Evolutionary conservation across 805 yeast species (phyloP).

Genomic region (Schwanniomyces sp.): DNA sequence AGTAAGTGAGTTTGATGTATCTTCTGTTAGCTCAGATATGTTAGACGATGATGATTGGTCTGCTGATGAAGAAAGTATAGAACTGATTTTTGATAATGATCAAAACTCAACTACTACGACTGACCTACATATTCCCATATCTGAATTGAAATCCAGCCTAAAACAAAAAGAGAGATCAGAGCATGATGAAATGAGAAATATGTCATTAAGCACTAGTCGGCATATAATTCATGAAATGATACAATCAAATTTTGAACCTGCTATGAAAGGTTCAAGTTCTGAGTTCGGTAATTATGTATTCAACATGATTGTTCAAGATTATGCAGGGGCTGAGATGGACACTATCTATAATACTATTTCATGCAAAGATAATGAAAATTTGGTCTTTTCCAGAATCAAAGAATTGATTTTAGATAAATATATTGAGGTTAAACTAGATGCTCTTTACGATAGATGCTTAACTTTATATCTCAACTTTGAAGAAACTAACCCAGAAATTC

Average conservation of each 20-base stretch:
- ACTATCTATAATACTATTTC: slow-evolving; percentile 9
- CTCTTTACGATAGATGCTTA: slow-evolving; percentile 6
- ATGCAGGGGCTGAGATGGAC: slow-evolving; percentile 6
- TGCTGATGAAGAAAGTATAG: not conserved
- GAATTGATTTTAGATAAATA: slow-evolving; percentile 16
- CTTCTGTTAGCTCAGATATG: not conserved
- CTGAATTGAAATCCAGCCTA: not conserved
- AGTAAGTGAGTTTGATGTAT: not conserved
- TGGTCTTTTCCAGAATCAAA: slow-evolving; percentile 10
- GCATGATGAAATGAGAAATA: not conserved
- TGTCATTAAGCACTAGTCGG: not conserved
- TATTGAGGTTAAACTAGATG: slow-evolving; percentile 14
- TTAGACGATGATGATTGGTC: not conserved
- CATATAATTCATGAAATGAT: slow-evolving; percentile 8
- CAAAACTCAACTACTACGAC: not conserved
- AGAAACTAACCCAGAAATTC: slow-evolving; percentile 8
- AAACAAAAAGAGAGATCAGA: not conserved
- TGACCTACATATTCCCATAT: not conserved
- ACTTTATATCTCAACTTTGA: not conserved
- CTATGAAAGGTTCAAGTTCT: slow-evolving; percentile 7
- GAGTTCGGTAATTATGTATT: slow-evolving; percentile 15
- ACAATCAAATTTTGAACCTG: slow-evolving; percentile 5
- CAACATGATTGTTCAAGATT: slow-evolving; percentile 17
- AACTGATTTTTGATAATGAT: not conserved
- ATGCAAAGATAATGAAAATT: slow-evolving; percentile 6